Conservation (phyloP, 305 asterid species). For the Monarda citriodora region DNA sequence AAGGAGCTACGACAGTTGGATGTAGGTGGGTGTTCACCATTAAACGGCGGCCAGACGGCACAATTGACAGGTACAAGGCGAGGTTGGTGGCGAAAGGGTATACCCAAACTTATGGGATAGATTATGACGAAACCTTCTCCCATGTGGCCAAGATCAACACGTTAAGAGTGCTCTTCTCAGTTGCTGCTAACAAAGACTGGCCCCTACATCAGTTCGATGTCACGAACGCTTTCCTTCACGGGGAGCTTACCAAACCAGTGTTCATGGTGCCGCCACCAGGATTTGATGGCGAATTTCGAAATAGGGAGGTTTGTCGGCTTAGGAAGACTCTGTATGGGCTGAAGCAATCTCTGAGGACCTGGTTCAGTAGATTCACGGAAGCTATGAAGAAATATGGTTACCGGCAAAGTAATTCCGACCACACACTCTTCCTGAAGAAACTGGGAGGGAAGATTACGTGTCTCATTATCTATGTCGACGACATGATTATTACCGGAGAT, state of each 20-base stretch:
- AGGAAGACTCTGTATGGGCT: not conserved
- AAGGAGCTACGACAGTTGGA: too few species aligned
- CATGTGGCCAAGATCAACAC: not conserved
- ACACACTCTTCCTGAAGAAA: conserved; percentile 1
- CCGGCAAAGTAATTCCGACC: not conserved
- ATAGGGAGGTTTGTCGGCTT: not conserved
- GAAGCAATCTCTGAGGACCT: not conserved
- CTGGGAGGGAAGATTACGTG: not conserved
- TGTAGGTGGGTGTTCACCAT: too few species aligned
- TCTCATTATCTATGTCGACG: not conserved
- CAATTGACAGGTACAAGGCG: not conserved
- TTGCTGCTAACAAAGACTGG: not conserved
- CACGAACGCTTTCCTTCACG: not conserved
- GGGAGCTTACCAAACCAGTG: not conserved
- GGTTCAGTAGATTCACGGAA: not conserved
- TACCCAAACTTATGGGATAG: not conserved
- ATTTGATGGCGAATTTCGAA: too few species aligned
- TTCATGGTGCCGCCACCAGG: not conserved
- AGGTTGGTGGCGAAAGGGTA: not conserved
- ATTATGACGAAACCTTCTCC: not conserved
- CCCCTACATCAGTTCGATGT: not conserved
- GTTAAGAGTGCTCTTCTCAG: not conserved
- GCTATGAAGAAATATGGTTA: not conserved
- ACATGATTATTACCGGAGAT: not conserved
- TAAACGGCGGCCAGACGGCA: not conserved